Conservation (phyloP, 805 yeast genomes). For the Hermanozyma aechmeae region DNA sequence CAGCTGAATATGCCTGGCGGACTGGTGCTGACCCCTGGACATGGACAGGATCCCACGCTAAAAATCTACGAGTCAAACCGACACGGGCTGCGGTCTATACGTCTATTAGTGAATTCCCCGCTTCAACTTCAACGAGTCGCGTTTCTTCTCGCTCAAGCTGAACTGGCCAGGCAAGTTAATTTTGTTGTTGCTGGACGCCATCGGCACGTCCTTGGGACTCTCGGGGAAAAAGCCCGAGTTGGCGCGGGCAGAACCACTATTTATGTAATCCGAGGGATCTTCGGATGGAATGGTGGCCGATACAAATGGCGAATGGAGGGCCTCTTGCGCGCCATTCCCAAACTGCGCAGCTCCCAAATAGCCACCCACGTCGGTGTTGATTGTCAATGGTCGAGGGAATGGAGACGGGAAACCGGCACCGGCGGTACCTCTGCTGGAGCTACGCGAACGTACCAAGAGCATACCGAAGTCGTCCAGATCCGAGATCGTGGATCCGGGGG, state of each 20-base stretch:
- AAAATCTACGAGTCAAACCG: too few relatives aligned
- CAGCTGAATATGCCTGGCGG: neutral
- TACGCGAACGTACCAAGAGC: slow-evolving; percentile 6
- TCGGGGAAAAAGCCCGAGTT: slow-evolving; percentile 6
- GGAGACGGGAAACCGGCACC: too few relatives aligned
- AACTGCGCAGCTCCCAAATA: neutral
- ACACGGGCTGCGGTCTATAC: neutral
- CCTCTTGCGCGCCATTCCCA: slow-evolving; percentile 1
- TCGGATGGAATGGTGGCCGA: slow-evolving; percentile 29
- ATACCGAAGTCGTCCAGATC: slow-evolving; percentile 25
- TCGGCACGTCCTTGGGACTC: slow-evolving; percentile 6
- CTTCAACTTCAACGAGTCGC: slow-evolving; percentile 35
- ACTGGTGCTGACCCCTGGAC: too few relatives aligned
- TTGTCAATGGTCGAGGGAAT: slow-evolving; percentile 26
- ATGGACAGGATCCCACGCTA: too few relatives aligned
- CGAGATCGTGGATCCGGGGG: slow-evolving; percentile 6
- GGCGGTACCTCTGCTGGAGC: slow-evolving; percentile 10
- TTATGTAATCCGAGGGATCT: slow-evolving; percentile 12
- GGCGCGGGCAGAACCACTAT: slow-evolving; percentile 1
- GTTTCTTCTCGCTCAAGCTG: slow-evolving; percentile 33
- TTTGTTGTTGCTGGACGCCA: slow-evolving; percentile 9
- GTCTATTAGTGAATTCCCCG: slow-evolving; percentile 29
- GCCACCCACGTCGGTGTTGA: slow-evolving; percentile 27
- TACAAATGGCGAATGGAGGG: slow-evolving; percentile 34
- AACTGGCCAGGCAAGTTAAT: slow-evolving; percentile 22